These are phyloP conservation scores for Carallia pectinifolia DNA, from an alignment of 345 rosid species.

Conservation along the genomic window DNA sequence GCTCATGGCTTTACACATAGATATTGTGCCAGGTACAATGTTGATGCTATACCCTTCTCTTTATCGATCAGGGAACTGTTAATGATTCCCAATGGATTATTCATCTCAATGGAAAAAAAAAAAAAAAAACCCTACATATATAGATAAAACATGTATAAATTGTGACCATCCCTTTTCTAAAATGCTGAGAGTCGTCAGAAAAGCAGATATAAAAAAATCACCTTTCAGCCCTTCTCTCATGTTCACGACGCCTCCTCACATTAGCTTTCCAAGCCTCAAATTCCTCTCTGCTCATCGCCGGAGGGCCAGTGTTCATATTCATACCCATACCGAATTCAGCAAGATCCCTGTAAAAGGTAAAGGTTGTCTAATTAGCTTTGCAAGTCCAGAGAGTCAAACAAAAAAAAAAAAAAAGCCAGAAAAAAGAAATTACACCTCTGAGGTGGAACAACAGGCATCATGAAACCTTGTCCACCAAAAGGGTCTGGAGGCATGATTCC, in stretches of 20 bases:
- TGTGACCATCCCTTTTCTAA: no score
- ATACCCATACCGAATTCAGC: slow-evolving; percentile 79
- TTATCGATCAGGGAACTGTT: no score
- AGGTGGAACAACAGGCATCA: slow-evolving; percentile 66
- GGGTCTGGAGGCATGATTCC: slow-evolving; percentile 64
- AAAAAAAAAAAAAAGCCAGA: not conserved
- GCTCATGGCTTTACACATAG: no score
- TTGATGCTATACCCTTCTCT: no score
- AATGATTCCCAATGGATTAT: no score
- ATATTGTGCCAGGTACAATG: no score
- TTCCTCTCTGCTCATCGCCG: slow-evolving; percentile 92
- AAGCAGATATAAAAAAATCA: slow-evolving; percentile 17
- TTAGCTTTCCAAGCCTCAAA: slow-evolving; percentile 87
- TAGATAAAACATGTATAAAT: not conserved
- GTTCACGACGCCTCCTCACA: slow-evolving; percentile 79
- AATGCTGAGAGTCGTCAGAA: not conserved
- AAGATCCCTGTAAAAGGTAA: slow-evolving; percentile 56
- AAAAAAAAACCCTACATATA: not conserved
- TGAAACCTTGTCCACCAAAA: slow-evolving; percentile 50
- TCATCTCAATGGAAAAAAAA: not conserved
- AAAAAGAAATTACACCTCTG: slow-evolving; percentile 40
- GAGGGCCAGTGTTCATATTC: slow-evolving; percentile 71
- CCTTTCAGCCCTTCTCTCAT: slow-evolving; percentile 78
- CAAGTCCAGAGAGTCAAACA: not conserved
- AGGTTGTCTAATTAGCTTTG: not conserved